Base-by-base conservation (phyloP, 2,329 filamentous ascomycete species). In the Trichoderma sp. region DNA sequence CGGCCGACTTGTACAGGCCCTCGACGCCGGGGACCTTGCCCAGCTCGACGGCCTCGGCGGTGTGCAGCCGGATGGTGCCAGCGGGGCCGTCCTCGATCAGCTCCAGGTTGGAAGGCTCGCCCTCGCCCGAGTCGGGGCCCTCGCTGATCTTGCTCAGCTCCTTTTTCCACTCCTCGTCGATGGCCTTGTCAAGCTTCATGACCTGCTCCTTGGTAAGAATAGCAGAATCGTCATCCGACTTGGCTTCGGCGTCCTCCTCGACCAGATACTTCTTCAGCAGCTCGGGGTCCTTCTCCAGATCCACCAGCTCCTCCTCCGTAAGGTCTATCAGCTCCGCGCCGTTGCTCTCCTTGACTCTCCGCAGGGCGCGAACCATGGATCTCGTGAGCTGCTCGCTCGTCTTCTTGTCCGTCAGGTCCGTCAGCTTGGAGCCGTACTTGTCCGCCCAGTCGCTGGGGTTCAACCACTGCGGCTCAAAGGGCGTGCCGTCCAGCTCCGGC, bases 401-500 rank as follows among this genome's bases (percentile, higher is more conserved):
- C 75, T 82, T 82, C 76, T 82, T 82, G 69, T 82, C 82, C 72
- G 82, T 82, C 72, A 85, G 73, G 58, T 78, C 75, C 65, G 81
- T 79, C 78, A 88, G 82, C 78, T 82, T 85, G 70, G 80, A 77
- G 64, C 85, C 84, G 76, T 92, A 85, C 77, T 91, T 87, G 63
- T 88, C 83, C 47, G 80, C 77, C 81, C 80, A 88, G 78, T 93
- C 90, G 74, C 89, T 86, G 71, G 88, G 82, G 70, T 82, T 85
- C 81, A 91, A 90, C 82, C 91, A 87, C 73, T 87, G 83, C 58
- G 79, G 78, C 73, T 90, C 85, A 65, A 85, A 83, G 69, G 88
- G 77, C 85, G 86, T 77, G 80, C 82, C 79, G 82, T 80, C 61
- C 81, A 77, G 82, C 71, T 82, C 85, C 75, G 82, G 87, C 80